phyloP scores from a whole-genome alignment of 768 basidiomycete species.

The Lenzites betulinus region DNA sequence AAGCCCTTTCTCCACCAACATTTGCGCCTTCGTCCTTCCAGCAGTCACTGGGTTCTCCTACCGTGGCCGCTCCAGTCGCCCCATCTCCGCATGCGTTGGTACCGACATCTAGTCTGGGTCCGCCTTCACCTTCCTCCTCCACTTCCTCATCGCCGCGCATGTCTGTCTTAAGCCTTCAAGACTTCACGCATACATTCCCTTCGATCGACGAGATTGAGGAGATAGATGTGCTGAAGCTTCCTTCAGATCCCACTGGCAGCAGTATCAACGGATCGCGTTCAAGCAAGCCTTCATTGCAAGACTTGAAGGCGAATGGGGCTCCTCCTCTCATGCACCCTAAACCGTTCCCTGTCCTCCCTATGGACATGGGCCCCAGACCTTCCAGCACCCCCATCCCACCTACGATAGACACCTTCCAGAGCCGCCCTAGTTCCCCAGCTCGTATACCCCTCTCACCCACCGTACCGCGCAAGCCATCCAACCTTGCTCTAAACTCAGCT shows the following conservation, averaged over 20 bases:
- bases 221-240: slow-evolving; percentile 47
- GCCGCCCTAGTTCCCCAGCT: slow-evolving; percentile 58
- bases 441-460: slow-evolving; percentile 40
- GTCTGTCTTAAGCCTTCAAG: slow-evolving; percentile 45
- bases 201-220: slow-evolving; percentile 78
- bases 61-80: slow-evolving; percentile 27
- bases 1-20: slow-evolving; percentile 28
- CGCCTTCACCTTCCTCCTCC: slow-evolving; percentile 74
- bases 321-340: slow-evolving; percentile 25
- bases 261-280: slow-evolving; percentile 30
- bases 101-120: slow-evolving; percentile 68
- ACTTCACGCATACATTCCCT: slow-evolving; percentile 70
- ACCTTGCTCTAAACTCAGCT: slow-evolving; percentile 38
- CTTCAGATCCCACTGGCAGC: slow-evolving; percentile 48
- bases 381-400: slow-evolving; percentile 73
- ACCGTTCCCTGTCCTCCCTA: slow-evolving; percentile 44
- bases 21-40: slow-evolving; percentile 17
- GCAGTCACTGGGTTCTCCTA: slow-evolving; percentile 26
- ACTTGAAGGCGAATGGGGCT: slow-evolving; percentile 15
- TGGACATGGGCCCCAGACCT: slow-evolving; percentile 56
- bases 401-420: slow-evolving; percentile 54
- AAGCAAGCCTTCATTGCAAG: slow-evolving; percentile 12
- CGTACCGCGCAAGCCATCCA: slow-evolving; percentile 46
- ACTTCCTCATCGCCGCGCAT: slow-evolving; percentile 62
- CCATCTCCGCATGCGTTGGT: slow-evolving; percentile 58